Evolutionary conservation across 2,329 filamentous ascomycete genomes (phyloP).

Genomic region (Talaromyces pinophilus): DNA sequence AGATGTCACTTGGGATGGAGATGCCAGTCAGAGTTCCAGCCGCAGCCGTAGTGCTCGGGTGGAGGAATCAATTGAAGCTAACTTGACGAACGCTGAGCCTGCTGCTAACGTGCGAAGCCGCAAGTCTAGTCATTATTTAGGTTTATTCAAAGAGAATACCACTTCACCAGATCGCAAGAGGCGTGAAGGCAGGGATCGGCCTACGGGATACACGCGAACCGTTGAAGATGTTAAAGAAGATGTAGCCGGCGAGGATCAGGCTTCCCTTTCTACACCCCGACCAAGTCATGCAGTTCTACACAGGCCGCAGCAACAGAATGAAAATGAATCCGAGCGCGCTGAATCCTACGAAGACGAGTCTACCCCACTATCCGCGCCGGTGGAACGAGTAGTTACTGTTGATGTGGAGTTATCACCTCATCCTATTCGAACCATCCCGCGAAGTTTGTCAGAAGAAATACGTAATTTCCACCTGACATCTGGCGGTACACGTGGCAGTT

Average conservation of each 20-base stretch:
- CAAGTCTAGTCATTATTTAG: slow-evolving; percentile 66
- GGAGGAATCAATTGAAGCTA: slow-evolving; percentile 65
- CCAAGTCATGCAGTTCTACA: slow-evolving; percentile 26
- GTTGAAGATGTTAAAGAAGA: slow-evolving; percentile 25
- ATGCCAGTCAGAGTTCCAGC: slow-evolving; percentile 43
- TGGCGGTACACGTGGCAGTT: slow-evolving; percentile 47
- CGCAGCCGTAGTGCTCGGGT: slow-evolving; percentile 51
- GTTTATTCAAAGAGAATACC: slow-evolving; percentile 65
- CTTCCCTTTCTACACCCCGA: slow-evolving; percentile 17
- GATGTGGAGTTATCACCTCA: slow-evolving; percentile 31
- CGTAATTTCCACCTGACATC: slow-evolving; percentile 57
- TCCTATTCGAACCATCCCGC: slow-evolving; percentile 45
- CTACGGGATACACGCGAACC: slow-evolving; percentile 39
- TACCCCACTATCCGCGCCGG: neutral
- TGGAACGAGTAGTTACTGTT: slow-evolving; percentile 11
- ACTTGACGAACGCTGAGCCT: slow-evolving; percentile 59
- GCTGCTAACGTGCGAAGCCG: slow-evolving; percentile 59
- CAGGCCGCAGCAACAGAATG: slow-evolving; percentile 24
- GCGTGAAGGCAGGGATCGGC: slow-evolving; percentile 47
- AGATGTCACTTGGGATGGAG: slow-evolving; percentile 29
- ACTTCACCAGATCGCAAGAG: slow-evolving; percentile 55
- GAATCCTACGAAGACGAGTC: neutral
- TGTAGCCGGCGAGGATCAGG: slow-evolving; percentile 13
- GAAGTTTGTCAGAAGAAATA: slow-evolving; percentile 58
- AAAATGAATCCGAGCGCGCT: slow-evolving; percentile 13